phyloP scores from a whole-genome alignment of 2,329 filamentous ascomycete species.

The Penicillium brevicompactum region DNA sequence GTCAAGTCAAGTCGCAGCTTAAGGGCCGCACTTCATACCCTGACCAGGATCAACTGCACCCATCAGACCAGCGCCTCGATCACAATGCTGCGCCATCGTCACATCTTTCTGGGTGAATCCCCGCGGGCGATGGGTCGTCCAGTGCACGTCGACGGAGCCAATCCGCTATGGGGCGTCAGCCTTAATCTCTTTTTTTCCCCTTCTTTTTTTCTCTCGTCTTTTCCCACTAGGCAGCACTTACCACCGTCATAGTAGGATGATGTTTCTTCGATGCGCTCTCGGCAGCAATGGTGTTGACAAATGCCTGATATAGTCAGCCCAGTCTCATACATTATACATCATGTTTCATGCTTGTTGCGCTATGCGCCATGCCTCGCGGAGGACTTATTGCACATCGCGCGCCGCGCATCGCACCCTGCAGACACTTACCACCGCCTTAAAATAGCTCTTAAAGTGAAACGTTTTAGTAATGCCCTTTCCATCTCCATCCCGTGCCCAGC shows the following conservation, averaged over 20 bases:
- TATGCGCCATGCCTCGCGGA: not conserved
- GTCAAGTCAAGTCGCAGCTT: too few relatives aligned
- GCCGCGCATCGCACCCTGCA: not conserved
- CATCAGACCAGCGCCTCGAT: constrained; percentile 37
- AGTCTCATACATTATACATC: not conserved
- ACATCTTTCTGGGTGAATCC: constrained; percentile 42
- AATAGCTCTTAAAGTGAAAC: constrained; percentile 43
- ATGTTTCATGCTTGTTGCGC: too few relatives aligned
- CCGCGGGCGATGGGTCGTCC: constrained; percentile 44
- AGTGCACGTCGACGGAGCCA: constrained; percentile 42
- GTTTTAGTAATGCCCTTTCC: constrained; percentile 40
- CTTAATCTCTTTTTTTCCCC: constrained; percentile 6
- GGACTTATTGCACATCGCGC: not conserved
- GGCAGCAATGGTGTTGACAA: constrained; percentile 40
- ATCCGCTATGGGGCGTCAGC: constrained; percentile 30
- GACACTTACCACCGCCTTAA: constrained; percentile 39
- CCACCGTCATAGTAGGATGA: constrained; percentile 43
- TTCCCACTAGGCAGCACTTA: constrained; percentile 22
- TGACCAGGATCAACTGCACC: constrained; percentile 35
- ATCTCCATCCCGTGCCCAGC: constrained; percentile 38
- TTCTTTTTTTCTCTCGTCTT: not conserved
- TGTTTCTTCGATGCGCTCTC: constrained; percentile 41
- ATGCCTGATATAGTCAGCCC: constrained; percentile 28
- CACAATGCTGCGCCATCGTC: constrained; percentile 40
- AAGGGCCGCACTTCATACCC: constrained; percentile 31